Evolutionary conservation across 2,329 filamentous ascomycete species (phyloP), one percentile per base, ranked within the genome.

Genomic region (Purpureocillium takamizusanense): DNA sequence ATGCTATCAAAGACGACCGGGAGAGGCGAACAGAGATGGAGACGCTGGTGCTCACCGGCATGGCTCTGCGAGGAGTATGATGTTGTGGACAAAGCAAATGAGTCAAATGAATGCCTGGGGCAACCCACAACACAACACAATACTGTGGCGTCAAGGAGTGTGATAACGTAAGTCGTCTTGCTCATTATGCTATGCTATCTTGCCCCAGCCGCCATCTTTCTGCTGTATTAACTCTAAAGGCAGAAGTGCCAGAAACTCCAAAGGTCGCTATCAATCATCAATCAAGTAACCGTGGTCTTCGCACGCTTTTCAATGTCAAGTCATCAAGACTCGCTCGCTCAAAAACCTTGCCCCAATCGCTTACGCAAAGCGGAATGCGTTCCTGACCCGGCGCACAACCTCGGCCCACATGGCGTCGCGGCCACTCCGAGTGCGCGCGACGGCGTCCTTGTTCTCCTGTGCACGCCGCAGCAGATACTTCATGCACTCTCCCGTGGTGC

Each of bases 401-500:
- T 86, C 82, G 1, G 52, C 54, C 53, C 70, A 72, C 67, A 84
- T 77, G 8, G 80, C 79, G 51, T 78, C 67, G 13, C 79, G 67
- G 8, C 76, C 78, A 35, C 70, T 70, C 44, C 61, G 67, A 18
- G 81, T 86, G 41, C 81, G 61, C 54, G 74, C 65, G 33, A 84
- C 73, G 3, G 82, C 81, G 46, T 84, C 81, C 46, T 73, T 73
- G 62, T 89, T 89, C 68, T 89, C 84, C 34, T 87, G 70, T 2
- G 63, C 63, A 9, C 63, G 59, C 16, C 65, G 59, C 27, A 85
- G 63, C 34, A 94, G 66, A 57, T 92, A 94, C 59, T 88, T 87
- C 69, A 94, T 77, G 60, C 89, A 95, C 65, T 95, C 86, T 41
- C 76, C 75, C 2, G 78, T 81, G 11, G 76, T 75, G 8, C 80